These are phyloP conservation scores for Aspergillus campestris DNA, from an alignment of 495 filamentous ascomycete genomes.

Conservation along the genomic window DNA sequence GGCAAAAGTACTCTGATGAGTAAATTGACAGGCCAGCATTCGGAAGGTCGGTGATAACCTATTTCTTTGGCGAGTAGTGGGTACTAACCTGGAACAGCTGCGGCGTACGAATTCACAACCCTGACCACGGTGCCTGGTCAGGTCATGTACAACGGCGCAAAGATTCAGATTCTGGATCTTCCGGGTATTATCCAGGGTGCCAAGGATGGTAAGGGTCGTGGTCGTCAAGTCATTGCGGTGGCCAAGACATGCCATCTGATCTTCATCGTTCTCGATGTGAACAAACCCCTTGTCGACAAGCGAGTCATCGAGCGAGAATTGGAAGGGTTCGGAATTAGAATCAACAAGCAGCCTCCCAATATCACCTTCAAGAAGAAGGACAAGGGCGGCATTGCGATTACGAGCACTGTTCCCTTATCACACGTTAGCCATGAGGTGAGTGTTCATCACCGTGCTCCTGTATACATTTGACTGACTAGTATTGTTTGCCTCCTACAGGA, in stretches of 20 bases:
- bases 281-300: conserved; percentile 97
- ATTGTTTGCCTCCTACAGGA: conserved; percentile 44
- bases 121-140: conserved; percentile 95
- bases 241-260: conserved; percentile 98
- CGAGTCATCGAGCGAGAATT: conserved; percentile 93
- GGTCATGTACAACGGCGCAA: conserved; percentile 93
- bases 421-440: conserved; percentile 81
- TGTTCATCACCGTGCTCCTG: conserved; percentile 1
- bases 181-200: conserved; percentile 98
- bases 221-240: conserved; percentile 96
- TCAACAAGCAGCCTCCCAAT: conserved; percentile 95
- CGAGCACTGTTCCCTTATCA: conserved; percentile 80
- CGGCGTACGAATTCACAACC: conserved; percentile 97
- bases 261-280: conserved; percentile 97
- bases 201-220: conserved; percentile 96
- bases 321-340: conserved; percentile 94
- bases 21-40: conserved; percentile 88
- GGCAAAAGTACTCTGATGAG: conserved; percentile 98
- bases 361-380: conserved; percentile 99
- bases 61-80: neutral
- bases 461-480: conserved; percentile 11
- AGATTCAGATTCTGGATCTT: conserved; percentile 97
- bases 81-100: conserved; percentile 43
- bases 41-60: conserved; percentile 51
- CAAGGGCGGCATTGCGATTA: conserved; percentile 92